Evolutionary conservation across 2,329 filamentous ascomycete genomes (phyloP), one percentile per base, ranked within the genome.

Genomic region (Microsporum audouinii): DNA sequence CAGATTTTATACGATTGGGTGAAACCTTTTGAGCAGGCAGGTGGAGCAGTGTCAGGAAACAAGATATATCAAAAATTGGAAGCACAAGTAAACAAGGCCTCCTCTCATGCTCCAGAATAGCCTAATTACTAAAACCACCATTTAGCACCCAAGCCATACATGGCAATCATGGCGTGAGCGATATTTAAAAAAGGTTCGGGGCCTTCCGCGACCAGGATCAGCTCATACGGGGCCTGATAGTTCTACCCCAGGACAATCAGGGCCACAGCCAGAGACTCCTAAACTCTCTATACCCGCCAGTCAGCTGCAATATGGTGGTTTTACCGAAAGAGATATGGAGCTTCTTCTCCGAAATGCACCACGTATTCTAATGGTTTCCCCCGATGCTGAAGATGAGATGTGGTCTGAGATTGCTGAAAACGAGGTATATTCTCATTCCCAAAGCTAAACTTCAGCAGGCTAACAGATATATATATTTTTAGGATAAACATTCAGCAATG

Each of bases 111-210:
- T 23, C 17, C 17, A 5, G 45, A 33, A n/a, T 1, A 27, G 27
- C 31, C 59, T 17, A 61, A 5, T 57, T 31, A 27, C 33, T 57
- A 53, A 33, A 38, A 58, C 14, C 5, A 34, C 59, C 41, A 27
- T 62, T 29, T 62, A 78, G 76, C 67, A 76, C 63, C 73, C 77
- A 8, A 67, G 71, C 55, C 78, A 80, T 66, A 73, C 78, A 2
- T 79, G 66, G 65, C 78, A 80, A 66, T 79, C 78, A 36, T 80
- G 75, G 73, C 73, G 78, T 38, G 72, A 77, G 66, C 73, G 77
- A n/a, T 80, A 76, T 64, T 38, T 78, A 12, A 79, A 75, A 63
- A 66, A 63, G 27, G 64, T 79, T 8, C 70, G 71, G 23, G 71
- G 71, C 10, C 69, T 62, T 6, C 69, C 70, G 39, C 71, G 72